Evolutionary conservation across 1,139 yeast species (phyloP).

Genomic region (Saccharomyces pastorianus): DNA sequence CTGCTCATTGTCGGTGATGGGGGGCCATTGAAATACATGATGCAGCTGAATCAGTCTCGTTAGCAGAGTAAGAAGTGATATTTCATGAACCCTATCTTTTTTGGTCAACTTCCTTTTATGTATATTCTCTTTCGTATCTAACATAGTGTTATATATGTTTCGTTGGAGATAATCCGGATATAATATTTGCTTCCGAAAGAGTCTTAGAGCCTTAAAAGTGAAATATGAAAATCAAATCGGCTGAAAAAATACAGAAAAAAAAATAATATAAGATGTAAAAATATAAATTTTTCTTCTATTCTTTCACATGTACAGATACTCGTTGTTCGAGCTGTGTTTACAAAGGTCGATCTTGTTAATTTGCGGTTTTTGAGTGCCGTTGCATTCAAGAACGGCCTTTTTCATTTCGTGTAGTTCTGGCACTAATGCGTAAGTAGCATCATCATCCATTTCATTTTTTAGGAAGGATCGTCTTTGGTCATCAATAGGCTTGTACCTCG

Average conservation of each 20-base stretch:
- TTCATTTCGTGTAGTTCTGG: constrained; percentile 76
- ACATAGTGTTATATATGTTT: neutral
- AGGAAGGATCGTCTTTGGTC: constrained; percentile 87
- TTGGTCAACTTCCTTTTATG: neutral
- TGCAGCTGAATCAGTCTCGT: no score
- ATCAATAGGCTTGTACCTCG: constrained; percentile 94
- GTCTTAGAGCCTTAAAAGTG: neutral
- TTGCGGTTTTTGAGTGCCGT: constrained; percentile 30
- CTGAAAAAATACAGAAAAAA: neutral
- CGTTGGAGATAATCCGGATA: neutral
- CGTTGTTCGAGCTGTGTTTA: neutral
- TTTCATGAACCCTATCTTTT: neutral
- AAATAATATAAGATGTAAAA: neutral
- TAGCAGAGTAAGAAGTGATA: neutral
- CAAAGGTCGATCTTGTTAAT: neutral
- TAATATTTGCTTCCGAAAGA: neutral
- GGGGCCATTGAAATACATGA: neutral
- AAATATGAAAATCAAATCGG: neutral
- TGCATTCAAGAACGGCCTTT: constrained; percentile 78
- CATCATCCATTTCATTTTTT: constrained; percentile 30
- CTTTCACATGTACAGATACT: neutral
- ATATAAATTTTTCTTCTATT: neutral
- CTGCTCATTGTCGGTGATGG: neutral
- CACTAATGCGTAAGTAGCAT: constrained; percentile 37
- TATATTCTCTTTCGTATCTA: neutral